Base-by-base conservation (phyloP, 768 basidiomycete species). In the Russula olivacea region DNA sequence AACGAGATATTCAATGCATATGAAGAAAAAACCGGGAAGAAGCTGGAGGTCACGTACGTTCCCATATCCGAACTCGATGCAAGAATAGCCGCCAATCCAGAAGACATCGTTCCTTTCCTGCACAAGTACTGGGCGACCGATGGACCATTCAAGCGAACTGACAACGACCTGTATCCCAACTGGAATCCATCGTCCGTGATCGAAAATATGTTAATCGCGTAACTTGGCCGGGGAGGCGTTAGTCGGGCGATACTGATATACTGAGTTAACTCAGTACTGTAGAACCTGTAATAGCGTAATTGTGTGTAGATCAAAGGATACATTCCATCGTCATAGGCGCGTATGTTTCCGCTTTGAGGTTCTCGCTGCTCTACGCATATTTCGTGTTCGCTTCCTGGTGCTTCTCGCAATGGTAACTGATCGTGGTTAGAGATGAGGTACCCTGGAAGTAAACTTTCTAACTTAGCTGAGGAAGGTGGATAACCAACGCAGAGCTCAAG, bases 131-230 rank as follows among this genome's bases (percentile, higher is more conserved):
- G 0, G 17, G 41, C 41, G 1, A n/a, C 19, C 8, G 0, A 0
- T 1, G 68, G 61, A 12, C 56, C 51, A 7, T 45, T 59, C 30
- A 25, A 21, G 14, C 34, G 41, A n/a, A 43, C 41, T 19, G 41
- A 66, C 59, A 68, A 66, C 12, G n/a, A 59, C 14, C 40, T 58
- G n/a, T 70, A 54, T 41, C 66, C 69, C 7, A 19, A 43, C 41
- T n/a, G 41, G 41, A 43, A 43, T 19, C 41, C 41, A 7, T 9
- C 43, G 4, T 3, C 19, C n/a, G 43, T n/a, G 43, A 3, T 43
- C 3, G n/a, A 43, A n/a, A 1, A 43, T 14, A 1, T 58, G n/a
- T 50, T 47, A 2, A 57, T 61, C n/a, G 19, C 34, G 11, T 34
- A 34, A 34, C 32, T 32, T 32, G 58, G 64, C 56, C 65, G 28